phyloP scores from a whole-genome alignment of 208 protist species.

The Crithidia sp. region DNA sequence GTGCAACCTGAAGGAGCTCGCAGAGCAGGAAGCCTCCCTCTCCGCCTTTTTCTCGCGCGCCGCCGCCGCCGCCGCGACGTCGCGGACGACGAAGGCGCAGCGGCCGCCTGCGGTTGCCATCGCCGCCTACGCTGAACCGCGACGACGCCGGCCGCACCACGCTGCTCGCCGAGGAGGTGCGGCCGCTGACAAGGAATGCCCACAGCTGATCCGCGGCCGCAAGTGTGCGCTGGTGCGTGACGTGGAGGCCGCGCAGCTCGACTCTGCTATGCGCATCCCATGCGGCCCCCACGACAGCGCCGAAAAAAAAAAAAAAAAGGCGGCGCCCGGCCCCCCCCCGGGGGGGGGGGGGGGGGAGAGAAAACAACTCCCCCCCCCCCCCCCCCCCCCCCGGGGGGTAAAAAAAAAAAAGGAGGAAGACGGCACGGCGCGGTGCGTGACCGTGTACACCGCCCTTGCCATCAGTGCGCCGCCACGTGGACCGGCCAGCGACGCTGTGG shows the following conservation, averaged over 20 bases:
- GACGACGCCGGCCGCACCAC: constrained; percentile 53
- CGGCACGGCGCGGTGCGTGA: constrained; percentile 40
- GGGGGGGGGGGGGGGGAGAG: no score
- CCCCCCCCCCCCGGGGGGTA: no score
- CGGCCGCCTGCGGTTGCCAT: constrained; percentile 36
- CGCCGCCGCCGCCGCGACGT: not conserved
- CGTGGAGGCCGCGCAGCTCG: not conserved
- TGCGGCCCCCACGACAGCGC: constrained; percentile 35
- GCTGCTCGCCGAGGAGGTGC: constrained; percentile 46
- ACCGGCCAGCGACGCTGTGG: constrained; percentile 52
- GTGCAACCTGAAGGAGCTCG: constrained; percentile 38
- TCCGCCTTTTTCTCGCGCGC: constrained; percentile 7
- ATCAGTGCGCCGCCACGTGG: constrained; percentile 62
- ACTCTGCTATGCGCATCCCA: constrained; percentile 46
- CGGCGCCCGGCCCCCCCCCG: no score
- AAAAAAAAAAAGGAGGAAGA: constrained; percentile 23
- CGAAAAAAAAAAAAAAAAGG: constrained; percentile 46
- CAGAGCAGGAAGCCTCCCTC: constrained; percentile 30
- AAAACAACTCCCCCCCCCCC: no score
- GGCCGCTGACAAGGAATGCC: constrained; percentile 50
- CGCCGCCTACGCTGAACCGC: constrained; percentile 44
- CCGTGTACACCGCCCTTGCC: constrained; percentile 68
- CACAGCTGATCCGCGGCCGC: constrained; percentile 77
- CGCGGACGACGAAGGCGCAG: constrained; percentile 6
- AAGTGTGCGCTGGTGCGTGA: constrained; percentile 82